Percentiles rank a stretch among this genome's conserved stretches.
These are phyloP conservation scores for Apophysomyces trapeziformis DNA, from an alignment of 371 early-diverging fungal species.

Conservation along the genomic window DNA sequence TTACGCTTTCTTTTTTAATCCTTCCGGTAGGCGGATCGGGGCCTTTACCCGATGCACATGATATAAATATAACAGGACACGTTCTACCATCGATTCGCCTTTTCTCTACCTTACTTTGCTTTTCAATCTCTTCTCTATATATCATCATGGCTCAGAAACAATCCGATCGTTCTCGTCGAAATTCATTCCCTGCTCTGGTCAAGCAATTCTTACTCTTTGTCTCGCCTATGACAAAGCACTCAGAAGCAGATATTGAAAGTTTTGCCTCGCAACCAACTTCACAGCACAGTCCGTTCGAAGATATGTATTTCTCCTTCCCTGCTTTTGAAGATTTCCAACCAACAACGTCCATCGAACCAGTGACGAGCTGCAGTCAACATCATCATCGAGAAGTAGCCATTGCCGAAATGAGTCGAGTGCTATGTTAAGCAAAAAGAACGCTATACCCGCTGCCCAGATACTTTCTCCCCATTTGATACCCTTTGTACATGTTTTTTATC, in stretches of 20 bases:
- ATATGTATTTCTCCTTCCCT: slow-evolving; percentile 16
- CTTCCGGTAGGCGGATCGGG: background rate
- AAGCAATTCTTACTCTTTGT: slow-evolving; percentile 30
- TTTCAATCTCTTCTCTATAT: background rate
- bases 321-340: slow-evolving; percentile 20
- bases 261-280: slow-evolving; percentile 13
- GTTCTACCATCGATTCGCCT: background rate
- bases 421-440: background rate
- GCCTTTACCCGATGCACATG: background rate
- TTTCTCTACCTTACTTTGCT: background rate
- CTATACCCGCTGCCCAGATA: background rate
- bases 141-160: slow-evolving; percentile 12
- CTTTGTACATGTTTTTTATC: slow-evolving; percentile 6
- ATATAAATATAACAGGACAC: background rate
- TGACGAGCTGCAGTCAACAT: slow-evolving; percentile 16
- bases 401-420: background rate
- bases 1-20: background rate
- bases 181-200: slow-evolving; percentile 36
- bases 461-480: slow-evolving; percentile 4
- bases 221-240: slow-evolving; percentile 14
- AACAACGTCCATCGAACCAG: slow-evolving; percentile 18
- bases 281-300: slow-evolving; percentile 35
- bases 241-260: background rate
- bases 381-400: slow-evolving; percentile 3
- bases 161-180: slow-evolving; percentile 1